These are phyloP conservation scores for Macaranga tanarius DNA, from an alignment of 441 rosid genomes.

Conservation along the genomic window DNA sequence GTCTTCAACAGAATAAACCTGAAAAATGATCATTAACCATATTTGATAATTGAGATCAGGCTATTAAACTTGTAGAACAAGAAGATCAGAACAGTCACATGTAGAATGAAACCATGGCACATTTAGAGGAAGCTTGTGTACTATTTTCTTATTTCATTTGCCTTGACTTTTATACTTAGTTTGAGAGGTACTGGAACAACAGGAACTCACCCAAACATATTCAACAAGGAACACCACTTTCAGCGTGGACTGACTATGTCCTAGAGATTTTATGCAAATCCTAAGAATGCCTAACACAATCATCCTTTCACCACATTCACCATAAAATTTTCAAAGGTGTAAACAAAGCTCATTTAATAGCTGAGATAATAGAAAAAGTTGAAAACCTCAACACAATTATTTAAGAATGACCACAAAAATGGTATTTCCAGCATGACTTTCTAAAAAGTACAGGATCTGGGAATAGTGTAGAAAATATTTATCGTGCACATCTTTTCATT, in stretches of 20 bases:
- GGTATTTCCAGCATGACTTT: neutral
- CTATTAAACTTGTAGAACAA: conserved; percentile 7
- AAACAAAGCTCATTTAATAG: neutral
- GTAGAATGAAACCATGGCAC: neutral
- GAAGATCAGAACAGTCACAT: conserved; percentile 3
- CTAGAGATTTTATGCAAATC: neutral
- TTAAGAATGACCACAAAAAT: neutral
- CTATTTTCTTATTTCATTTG: neutral
- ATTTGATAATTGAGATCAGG: conserved; percentile 9
- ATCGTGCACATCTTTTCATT: neutral
- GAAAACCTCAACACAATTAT: neutral
- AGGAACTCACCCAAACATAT: neutral
- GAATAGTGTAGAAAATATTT: neutral
- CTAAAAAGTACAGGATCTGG: neutral
- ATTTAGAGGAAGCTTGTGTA: neutral
- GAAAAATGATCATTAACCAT: conserved; percentile 18
- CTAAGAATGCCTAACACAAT: neutral
- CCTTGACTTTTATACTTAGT: neutral
- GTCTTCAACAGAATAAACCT: conserved; percentile 83
- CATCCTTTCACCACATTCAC: neutral
- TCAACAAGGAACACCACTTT: neutral
- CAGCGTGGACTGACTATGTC: no score
- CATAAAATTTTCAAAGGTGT: neutral
- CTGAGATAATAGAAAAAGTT: neutral
- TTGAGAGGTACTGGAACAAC: neutral